Percentiles rank a stretch among this genome's conserved stretches.
phyloP scores from a whole-genome alignment of 805 yeast genomes.

The Spencermartinsiella europaea region DNA sequence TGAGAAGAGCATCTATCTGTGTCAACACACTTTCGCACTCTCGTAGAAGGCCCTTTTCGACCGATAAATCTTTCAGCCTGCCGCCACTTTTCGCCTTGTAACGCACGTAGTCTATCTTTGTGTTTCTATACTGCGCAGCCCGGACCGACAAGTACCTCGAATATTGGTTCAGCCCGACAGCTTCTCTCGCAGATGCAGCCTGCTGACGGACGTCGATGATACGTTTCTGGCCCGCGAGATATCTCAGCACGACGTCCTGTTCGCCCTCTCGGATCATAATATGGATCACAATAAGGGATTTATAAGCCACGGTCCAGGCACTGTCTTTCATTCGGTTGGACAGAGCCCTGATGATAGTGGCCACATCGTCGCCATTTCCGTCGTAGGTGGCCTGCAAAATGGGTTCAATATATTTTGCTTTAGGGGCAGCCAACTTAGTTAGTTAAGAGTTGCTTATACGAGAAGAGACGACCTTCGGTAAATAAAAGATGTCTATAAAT shows the following conservation, averaged over 20 bases:
- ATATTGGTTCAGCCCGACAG: conserved; percentile 51
- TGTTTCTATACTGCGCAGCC: conserved; percentile 52
- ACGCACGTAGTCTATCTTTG: conserved; percentile 69
- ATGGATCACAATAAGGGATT: conserved; percentile 78
- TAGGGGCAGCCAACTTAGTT: conserved; percentile 84
- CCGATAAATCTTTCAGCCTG: conserved; percentile 55
- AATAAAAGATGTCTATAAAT: no score
- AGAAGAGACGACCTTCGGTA: no score
- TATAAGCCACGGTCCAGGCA: conserved; percentile 90
- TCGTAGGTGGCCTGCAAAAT: conserved; percentile 65
- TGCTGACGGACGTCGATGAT: conserved; percentile 41
- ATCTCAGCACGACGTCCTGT: conserved; percentile 63
- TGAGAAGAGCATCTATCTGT: conserved; percentile 71
- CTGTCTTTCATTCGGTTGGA: conserved; percentile 61
- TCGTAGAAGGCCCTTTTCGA: conserved; percentile 75
- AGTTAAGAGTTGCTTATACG: no score
- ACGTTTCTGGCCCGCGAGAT: conserved; percentile 45
- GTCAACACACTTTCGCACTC: conserved; percentile 81
- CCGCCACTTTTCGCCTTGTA: conserved; percentile 48
- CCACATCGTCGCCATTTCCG: conserved; percentile 56
- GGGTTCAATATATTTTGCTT: conserved; percentile 93
- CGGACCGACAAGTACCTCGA: conserved; percentile 64
- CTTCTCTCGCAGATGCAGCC: conserved; percentile 30
- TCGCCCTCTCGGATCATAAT: conserved; percentile 92
- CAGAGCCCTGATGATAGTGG: conserved; percentile 62